Conservation (phyloP, 129 eudicot species). For the Kitagawia praeruptora region DNA sequence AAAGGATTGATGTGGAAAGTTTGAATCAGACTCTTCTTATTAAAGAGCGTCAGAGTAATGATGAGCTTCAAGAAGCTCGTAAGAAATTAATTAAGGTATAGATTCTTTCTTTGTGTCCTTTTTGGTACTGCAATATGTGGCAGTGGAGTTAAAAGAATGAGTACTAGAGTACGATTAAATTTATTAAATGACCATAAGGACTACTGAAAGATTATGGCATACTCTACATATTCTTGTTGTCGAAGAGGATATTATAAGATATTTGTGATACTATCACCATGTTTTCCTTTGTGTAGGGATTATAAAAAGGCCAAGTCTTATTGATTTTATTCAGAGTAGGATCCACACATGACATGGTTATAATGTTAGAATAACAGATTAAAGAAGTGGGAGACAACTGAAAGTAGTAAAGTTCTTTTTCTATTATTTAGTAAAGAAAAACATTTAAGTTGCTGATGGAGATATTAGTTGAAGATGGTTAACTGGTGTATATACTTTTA, state of each 20-base stretch:
- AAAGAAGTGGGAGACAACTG: not conserved
- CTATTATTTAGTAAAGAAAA: not conserved
- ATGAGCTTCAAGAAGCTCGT: conserved; percentile 83
- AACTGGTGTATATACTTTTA: not conserved
- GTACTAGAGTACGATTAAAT: not conserved
- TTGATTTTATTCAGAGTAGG: not conserved
- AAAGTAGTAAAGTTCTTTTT: no score
- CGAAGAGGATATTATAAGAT: not conserved
- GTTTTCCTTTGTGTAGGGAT: not conserved
- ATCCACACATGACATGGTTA: not conserved
- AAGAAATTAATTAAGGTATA: conserved; percentile 64
- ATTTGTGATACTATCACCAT: not conserved
- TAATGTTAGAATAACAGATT: not conserved
- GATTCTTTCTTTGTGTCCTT: conserved; percentile 3
- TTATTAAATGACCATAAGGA: not conserved
- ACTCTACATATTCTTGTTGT: not conserved
- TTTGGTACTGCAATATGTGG: not conserved
- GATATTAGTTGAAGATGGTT: not conserved
- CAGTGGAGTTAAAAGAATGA: not conserved
- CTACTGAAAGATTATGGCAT: not conserved
- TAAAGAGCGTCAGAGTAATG: conserved; percentile 75
- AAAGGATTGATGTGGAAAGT: conserved; percentile 43
- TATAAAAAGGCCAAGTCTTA: no score
- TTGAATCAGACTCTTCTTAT: conserved; percentile 43
- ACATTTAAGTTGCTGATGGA: not conserved